These are phyloP conservation scores for Heterobasidion occidentale DNA, from an alignment of 1,284 basidiomycete species.

Conservation along the genomic window DNA sequence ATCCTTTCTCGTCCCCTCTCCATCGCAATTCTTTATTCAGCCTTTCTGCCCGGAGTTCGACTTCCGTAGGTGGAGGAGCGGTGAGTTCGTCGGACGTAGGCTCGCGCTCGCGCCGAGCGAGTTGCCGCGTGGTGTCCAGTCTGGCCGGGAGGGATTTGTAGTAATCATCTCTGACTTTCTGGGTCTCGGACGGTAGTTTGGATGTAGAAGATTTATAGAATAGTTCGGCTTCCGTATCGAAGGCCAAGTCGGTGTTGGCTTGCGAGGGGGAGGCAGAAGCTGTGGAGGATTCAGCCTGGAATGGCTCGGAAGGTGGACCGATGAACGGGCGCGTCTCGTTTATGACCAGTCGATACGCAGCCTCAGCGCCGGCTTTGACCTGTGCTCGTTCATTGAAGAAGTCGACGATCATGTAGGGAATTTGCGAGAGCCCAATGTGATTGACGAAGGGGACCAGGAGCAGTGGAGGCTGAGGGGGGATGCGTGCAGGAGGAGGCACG, in stretches of 20 bases:
- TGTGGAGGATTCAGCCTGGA: conserved; percentile 16
- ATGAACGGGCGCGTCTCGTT: conserved; percentile 59
- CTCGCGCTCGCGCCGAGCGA: conserved; percentile 74
- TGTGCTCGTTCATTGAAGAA: conserved; percentile 90
- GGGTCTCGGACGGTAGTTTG: conserved; percentile 51
- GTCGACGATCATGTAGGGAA: conserved; percentile 85
- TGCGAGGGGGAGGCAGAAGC: conserved; percentile 13
- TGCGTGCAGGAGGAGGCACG: conserved; percentile 41
- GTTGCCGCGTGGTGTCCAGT: conserved; percentile 69
- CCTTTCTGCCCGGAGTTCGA: conserved; percentile 77
- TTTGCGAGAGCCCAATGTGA: conserved; percentile 79
- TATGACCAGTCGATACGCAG: conserved; percentile 71
- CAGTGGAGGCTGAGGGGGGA: conserved; percentile 79
- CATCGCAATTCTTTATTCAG: conserved; percentile 84
- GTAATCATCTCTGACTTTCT: conserved; percentile 67
- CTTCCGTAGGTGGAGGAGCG: conserved; percentile 82
- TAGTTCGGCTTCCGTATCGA: conserved; percentile 59
- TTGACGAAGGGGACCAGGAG: conserved; percentile 86
- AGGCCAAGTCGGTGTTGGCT: conserved; percentile 58
- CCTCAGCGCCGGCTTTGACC: conserved; percentile 74
- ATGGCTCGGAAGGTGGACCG: conserved; percentile 23
- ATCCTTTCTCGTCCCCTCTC: conserved; percentile 71
- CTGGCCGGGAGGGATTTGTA: conserved; percentile 68
- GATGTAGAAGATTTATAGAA: conserved; percentile 65
- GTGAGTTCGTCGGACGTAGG: conserved; percentile 78